Percentiles rank a stretch among this genome's conserved stretches.
phyloP scores from a whole-genome alignment of 2,329 filamentous ascomycete genomes.

The Pestalotiopsis sp. region DNA sequence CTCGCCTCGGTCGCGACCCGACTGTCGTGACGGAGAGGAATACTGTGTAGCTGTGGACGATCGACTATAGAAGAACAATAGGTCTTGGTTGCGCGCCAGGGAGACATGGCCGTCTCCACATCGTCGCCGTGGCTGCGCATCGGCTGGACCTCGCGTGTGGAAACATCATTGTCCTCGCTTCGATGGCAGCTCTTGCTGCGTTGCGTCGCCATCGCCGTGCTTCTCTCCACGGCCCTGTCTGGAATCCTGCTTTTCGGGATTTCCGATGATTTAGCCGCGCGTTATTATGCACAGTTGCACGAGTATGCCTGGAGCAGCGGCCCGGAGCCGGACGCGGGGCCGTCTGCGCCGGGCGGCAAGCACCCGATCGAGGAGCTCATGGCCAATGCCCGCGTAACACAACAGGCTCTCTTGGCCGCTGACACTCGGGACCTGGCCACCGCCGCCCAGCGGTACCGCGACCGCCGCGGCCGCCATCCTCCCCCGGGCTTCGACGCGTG shows the following conservation, averaged over 20 bases:
- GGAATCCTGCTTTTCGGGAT: constrained; percentile 25
- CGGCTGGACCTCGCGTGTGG: background rate
- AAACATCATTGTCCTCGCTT: constrained; percentile 16
- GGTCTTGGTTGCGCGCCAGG: background rate
- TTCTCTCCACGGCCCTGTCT: constrained; percentile 25
- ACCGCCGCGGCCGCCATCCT: constrained; percentile 60
- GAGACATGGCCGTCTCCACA: background rate
- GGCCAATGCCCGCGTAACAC: constrained; percentile 45
- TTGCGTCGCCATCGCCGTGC: constrained; percentile 23
- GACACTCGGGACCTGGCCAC: constrained; percentile 52
- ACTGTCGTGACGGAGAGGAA: background rate
- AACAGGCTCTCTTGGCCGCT: constrained; percentile 43
- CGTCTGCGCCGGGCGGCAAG: background rate
- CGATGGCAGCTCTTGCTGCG: constrained; percentile 25
- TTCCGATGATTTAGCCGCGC: constrained; percentile 23
- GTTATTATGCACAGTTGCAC: constrained; percentile 22
- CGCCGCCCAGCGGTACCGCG: constrained; percentile 59
- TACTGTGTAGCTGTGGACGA: background rate
- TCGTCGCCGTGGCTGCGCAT: background rate
- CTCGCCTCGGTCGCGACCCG: background rate
- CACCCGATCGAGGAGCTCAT: constrained; percentile 59
- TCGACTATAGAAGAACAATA: background rate
- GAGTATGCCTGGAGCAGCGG: constrained; percentile 26
- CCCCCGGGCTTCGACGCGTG: constrained; percentile 67
- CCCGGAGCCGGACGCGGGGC: background rate